Conservation (phyloP, 176 grass and related monocot species). For the Panicum miliaceum region DNA sequence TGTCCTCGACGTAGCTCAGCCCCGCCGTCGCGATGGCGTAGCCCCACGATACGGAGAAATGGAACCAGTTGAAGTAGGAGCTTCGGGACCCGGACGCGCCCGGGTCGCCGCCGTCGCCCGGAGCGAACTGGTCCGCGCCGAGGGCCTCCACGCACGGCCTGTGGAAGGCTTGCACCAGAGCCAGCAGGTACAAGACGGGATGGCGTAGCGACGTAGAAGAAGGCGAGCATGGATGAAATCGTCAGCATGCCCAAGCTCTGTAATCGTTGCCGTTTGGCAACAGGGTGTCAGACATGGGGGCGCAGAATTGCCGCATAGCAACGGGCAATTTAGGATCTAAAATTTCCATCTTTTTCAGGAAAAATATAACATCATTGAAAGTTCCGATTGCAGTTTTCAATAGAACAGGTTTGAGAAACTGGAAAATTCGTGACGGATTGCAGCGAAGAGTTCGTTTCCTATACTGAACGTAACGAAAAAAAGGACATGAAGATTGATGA, state of each 20-base stretch:
- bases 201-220: conserved; percentile 64
- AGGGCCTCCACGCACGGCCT: conserved; percentile 62
- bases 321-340: not conserved
- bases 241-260: conserved; percentile 73
- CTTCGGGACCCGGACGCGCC: conserved; percentile 37
- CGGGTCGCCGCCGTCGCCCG: not conserved
- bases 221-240: conserved; percentile 37
- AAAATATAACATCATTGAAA: too few species aligned
- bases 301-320: not conserved
- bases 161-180: conserved; percentile 60
- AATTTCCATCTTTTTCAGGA: too few species aligned
- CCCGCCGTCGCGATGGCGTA: not conserved
- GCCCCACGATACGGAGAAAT: conserved; percentile 61
- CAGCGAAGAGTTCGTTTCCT: too few species aligned
- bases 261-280: not conserved
- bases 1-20: conserved; percentile 69
- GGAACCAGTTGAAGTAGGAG: conserved; percentile 90
- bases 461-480: too few species aligned
- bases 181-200: too few species aligned
- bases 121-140: conserved; percentile 71
- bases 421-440: not conserved
- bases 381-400: too few species aligned
- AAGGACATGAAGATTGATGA: too few species aligned
- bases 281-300: not conserved
- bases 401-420: too few species aligned